Evolutionary conservation across 208 protist genomes (phyloP).

Genomic region (Acanthamoeba sp.): DNA sequence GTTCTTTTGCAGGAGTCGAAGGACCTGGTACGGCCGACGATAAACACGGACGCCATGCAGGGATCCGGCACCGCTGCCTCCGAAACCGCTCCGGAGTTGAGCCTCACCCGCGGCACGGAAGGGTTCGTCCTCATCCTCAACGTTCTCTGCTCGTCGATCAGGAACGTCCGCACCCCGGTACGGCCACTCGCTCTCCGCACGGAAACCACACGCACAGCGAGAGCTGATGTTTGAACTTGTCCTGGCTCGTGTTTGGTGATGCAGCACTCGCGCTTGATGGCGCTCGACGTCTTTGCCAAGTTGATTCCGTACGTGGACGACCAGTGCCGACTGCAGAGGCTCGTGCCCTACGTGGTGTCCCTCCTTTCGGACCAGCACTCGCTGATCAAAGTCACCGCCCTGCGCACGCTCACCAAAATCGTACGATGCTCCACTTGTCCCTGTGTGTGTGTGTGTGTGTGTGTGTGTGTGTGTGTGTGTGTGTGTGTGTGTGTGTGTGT

Average conservation of each 20-base stretch:
- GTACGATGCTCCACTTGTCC: conserved; percentile 37
- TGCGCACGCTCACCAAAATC: conserved; percentile 75
- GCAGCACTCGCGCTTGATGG: neutral
- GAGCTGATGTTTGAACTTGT: neutral
- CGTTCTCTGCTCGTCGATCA: conserved; percentile 32
- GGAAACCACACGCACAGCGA: too few species aligned
- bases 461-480: too few species aligned
- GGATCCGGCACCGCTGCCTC: neutral
- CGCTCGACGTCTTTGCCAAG: conserved; percentile 15
- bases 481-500: too few species aligned
- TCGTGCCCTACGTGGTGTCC: conserved; percentile 61
- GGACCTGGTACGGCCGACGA: neutral
- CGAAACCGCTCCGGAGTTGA: neutral
- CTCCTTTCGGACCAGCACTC: conserved; percentile 39
- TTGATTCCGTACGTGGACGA: conserved; percentile 39
- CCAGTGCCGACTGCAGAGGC: conserved; percentile 43
- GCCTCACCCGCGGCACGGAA: neutral
- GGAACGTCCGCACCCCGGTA: conserved; percentile 63
- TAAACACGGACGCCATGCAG: neutral
- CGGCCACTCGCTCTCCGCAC: neutral
- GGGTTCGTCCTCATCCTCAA: conserved; percentile 73
- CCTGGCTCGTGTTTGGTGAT: neutral
- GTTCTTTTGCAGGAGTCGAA: neutral
- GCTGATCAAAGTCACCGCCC: conserved; percentile 75
- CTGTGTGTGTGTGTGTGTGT: too few species aligned